Base-by-base conservation (phyloP, 1,284 basidiomycete species). In the Cryptococcus deneoformans region DNA sequence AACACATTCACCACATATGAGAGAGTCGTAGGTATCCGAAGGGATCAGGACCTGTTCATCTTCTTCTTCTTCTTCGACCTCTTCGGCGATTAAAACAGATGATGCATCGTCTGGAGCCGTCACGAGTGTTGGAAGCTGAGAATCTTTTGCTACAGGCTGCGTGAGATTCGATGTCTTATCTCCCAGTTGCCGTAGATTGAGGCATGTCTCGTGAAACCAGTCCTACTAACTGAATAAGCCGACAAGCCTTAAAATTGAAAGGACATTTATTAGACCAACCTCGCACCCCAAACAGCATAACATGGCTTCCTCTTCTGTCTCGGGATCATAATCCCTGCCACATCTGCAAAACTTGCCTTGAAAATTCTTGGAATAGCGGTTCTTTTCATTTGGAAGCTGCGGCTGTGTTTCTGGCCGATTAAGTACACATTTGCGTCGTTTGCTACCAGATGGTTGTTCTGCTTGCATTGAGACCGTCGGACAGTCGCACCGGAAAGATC, bases 401-500 rank as follows among this genome's bases (percentile, higher is more conserved):
- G 69, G 69, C 50, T 72, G 75, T 24, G 52, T 38, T 12, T 68
- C 59, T 0, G 68, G 66, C 0, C 69, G 66, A 50, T 70, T 71
- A 34, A 76, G 65, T 11, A 52, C 58, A 56, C 75, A 76, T 34
- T 56, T 52, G 6, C 63, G 55, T 44, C 67, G 53, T 50, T 60
- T 53, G 3, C 29, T 16, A 29, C 50, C 20, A 51, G 48, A 45
- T 16, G 51, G 50, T 37, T 36, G 52, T 52, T 58, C 59, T 29
- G 64, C 59, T 24, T 63, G 58, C 62, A 68, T 71, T 9, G 62
- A 57, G n/a, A 63, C 58, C 3, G 76, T 76, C 0, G 75, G 76
- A 56, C 77, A 78, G 60, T 78, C 77, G 59, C 77, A 78, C n/a
- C 64, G 61, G 59, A 78, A 78, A 10, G 59, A 47, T 1, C 76